phyloP scores from a whole-genome alignment of 805 yeast genomes.

The Myxozyma monticola region DNA sequence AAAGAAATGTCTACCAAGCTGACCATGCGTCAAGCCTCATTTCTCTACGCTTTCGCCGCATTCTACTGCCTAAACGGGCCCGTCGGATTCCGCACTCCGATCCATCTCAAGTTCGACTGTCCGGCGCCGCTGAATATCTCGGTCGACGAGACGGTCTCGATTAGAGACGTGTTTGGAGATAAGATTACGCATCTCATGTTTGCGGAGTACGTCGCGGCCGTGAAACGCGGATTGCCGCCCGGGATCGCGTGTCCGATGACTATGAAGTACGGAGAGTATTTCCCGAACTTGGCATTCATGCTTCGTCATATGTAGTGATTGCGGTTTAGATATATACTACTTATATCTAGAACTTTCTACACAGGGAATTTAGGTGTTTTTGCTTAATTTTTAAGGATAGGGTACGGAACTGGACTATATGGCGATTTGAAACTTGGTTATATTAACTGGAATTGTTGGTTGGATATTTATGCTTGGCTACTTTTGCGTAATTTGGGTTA shows the following conservation, averaged over 20 bases:
- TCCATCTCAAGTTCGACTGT: conserved; percentile 2
- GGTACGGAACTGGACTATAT: too few species aligned
- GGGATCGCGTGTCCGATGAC: conserved; percentile 14
- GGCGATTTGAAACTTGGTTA: too few species aligned
- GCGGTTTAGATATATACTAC: too few species aligned
- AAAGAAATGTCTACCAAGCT: background rate
- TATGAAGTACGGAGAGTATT: conserved; percentile 13
- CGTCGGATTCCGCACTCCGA: conserved; percentile 11
- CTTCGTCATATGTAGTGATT: background rate
- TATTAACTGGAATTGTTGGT: too few species aligned
- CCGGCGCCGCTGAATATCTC: background rate
- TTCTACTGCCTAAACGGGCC: conserved; percentile 19
- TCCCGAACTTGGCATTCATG: conserved; percentile 6
- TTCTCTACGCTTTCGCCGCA: conserved; percentile 16
- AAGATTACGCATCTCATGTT: conserved; percentile 7
- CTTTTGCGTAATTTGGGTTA: too few species aligned
- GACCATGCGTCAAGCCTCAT: conserved; percentile 1
- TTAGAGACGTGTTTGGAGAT: conserved; percentile 12
- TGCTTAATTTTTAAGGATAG: too few species aligned
- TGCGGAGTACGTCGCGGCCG: conserved; percentile 12
- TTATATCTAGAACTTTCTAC: too few species aligned
- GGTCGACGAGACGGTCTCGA: background rate
- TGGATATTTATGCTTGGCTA: too few species aligned
- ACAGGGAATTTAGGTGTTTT: too few species aligned
- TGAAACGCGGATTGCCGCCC: conserved; percentile 7